Percentiles rank a stretch among this genome's conserved stretches.
These are phyloP conservation scores for Pharus latifolius DNA, from an alignment of 176 grass and related monocot genomes.

Conservation along the genomic window DNA sequence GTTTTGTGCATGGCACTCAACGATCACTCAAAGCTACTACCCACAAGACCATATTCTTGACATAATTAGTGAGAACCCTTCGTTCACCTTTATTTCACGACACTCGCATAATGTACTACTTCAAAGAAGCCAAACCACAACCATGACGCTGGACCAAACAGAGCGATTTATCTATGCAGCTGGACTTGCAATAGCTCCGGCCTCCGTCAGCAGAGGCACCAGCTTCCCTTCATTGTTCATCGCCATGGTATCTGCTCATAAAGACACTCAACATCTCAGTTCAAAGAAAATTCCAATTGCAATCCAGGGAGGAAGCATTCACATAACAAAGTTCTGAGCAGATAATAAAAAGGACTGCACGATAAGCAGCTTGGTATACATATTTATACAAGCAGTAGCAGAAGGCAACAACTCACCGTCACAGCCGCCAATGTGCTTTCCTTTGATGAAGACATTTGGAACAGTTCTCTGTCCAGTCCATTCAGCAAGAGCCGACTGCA, in stretches of 20 bases:
- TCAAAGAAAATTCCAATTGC: background rate
- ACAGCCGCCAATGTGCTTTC: slow-evolving; percentile 66
- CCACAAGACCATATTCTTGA: no score
- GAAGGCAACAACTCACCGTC: slow-evolving; percentile 30
- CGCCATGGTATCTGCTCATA: slow-evolving; percentile 27
- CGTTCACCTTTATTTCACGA: slow-evolving; percentile 10
- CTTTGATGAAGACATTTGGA: slow-evolving; percentile 84
- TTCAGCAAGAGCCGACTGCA: slow-evolving; percentile 57
- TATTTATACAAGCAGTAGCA: background rate
- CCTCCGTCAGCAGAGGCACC: slow-evolving; percentile 63
- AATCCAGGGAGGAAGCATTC: background rate
- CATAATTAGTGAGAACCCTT: no score
- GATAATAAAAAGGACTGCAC: background rate
- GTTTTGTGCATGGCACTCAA: no score
- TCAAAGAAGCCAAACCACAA: background rate
- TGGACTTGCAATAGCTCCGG: slow-evolving; percentile 41
- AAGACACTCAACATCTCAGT: slow-evolving; percentile 1
- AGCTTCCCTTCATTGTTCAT: slow-evolving; percentile 50
- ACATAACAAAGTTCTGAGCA: background rate
- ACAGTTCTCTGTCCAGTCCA: slow-evolving; percentile 80
- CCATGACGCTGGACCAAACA: slow-evolving; percentile 1
- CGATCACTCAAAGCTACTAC: no score
- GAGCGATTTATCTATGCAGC: background rate
- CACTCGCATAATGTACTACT: background rate
- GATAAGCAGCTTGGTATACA: background rate